Evolutionary conservation across 2,329 filamentous ascomycete species (phyloP), one percentile per base, ranked within the genome.

Genomic region (Emergomyces africanus): DNA sequence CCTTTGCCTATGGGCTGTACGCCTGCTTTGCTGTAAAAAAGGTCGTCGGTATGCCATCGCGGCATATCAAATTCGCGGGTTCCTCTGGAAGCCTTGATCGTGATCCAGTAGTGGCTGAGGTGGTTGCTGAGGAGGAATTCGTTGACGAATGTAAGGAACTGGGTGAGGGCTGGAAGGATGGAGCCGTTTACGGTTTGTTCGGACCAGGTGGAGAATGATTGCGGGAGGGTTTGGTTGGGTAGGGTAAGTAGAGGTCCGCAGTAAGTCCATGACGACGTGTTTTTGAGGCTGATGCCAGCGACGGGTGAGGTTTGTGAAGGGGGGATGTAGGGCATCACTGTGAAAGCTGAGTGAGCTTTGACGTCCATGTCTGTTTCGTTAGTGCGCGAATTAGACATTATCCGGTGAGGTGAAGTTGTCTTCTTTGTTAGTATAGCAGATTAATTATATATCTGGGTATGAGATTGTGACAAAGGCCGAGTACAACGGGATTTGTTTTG

Each of bases 1-100:
- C 23, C 33, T 14, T 39, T 39, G 18, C 15, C 12, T 20, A 20
- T 42, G 54, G 37, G 54, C 15, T 28, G 25, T 9, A 25, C 5
- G 25, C 25, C 14, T 3, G 15, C 54, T 23, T 30, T 44, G 37
- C 39, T 55, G 57, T 72, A 80, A 65, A 80, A 79, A 18, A 77
- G 66, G 59, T 80, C 77, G 61, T 80, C 78, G 0, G 75, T 76
- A 60, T 80, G 78, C 78, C 78, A 80, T 53, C 78, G 67, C 0
- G 75, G 74, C 10, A 62, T 67, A 61, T 80, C 73, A 64, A 73
- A 80, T 30, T 78, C 76, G 37, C 63, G 50, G 0, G 74, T 77
- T 0, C 75, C 69, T 48, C 66, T 73, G 0, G 75, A 76, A 54
- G 77, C 77, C 51, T 78, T 75, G 57, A 80, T 72, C 0, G 77